Conservation (phyloP, 768 basidiomycete genomes). For the Hydnum rufescens region DNA sequence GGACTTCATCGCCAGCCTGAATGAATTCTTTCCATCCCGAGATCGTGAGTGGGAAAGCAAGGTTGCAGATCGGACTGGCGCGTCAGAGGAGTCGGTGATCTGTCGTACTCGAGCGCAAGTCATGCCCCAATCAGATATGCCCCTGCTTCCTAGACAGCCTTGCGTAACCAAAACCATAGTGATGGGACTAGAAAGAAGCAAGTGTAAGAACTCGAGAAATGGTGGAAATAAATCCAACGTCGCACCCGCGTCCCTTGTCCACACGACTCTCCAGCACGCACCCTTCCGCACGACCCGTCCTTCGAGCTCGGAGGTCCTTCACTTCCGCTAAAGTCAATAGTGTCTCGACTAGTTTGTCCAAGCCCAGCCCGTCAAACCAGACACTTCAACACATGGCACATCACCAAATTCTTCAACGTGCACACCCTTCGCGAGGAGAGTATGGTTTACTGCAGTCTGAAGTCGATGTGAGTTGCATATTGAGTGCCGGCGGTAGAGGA, state of each 20-base stretch:
- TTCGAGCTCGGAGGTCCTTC: constrained; percentile 74
- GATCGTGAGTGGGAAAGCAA: constrained; percentile 78
- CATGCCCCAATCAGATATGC: constrained; percentile 62
- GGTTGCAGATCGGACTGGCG: constrained; percentile 43
- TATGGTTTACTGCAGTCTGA: constrained; percentile 58
- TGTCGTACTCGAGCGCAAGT: constrained; percentile 64
- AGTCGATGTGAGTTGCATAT: too few relatives aligned
- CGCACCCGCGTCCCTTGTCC: constrained; percentile 82
- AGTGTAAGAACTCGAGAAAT: background rate
- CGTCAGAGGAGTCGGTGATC: constrained; percentile 56
- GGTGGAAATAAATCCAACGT: constrained; percentile 4
- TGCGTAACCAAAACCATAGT: constrained; percentile 77
- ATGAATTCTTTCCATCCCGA: constrained; percentile 94
- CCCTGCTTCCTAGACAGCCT: constrained; percentile 53
- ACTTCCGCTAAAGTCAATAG: constrained; percentile 79
- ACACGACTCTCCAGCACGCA: constrained; percentile 79
- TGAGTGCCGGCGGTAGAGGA: too few relatives aligned
- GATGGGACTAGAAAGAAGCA: constrained; percentile 35
- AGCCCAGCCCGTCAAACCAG: constrained; percentile 76
- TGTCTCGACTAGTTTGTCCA: constrained; percentile 78
- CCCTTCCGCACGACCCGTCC: constrained; percentile 52
- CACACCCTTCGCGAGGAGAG: constrained; percentile 60
- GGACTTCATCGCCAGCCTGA: constrained; percentile 73
- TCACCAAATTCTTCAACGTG: constrained; percentile 79
- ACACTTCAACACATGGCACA: constrained; percentile 74